These are phyloP conservation scores for Mycena indigotica DNA, from an alignment of 768 basidiomycete species.

Conservation along the genomic window DNA sequence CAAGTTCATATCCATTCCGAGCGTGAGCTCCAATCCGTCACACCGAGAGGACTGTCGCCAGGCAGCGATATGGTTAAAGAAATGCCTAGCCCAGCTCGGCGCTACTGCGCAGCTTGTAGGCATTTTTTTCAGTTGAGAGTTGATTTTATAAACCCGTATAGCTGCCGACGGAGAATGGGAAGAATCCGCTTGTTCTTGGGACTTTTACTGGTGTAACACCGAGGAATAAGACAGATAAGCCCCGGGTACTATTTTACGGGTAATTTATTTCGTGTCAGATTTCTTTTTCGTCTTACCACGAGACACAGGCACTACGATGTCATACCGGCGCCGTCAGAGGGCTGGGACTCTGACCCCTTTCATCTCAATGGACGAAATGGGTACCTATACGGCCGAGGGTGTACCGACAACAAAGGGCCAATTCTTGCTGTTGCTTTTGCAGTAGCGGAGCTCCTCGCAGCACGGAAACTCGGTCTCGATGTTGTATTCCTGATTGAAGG, in stretches of 20 bases:
- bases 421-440: slow-evolving; percentile 90
- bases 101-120: slow-evolving; percentile 76
- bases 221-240: slow-evolving; percentile 58
- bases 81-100: slow-evolving; percentile 85
- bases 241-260: slow-evolving; percentile 90
- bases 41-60: slow-evolving; percentile 90
- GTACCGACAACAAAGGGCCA: slow-evolving; percentile 95
- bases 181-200: slow-evolving; percentile 87
- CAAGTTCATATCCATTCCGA: slow-evolving; percentile 86
- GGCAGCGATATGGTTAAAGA: slow-evolving; percentile 90
- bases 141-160: slow-evolving; percentile 30
- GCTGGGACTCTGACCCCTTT: slow-evolving; percentile 89
- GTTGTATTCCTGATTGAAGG: slow-evolving; percentile 92
- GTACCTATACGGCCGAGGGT: slow-evolving; percentile 87
- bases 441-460: slow-evolving; percentile 74
- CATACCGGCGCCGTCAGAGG: slow-evolving; percentile 72
- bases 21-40: slow-evolving; percentile 68
- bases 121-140: neutral
- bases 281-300: slow-evolving; percentile 1
- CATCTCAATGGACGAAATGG: slow-evolving; percentile 80
- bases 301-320: slow-evolving; percentile 88
- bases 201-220: slow-evolving; percentile 69
- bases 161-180: slow-evolving; percentile 75
- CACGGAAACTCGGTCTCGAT: slow-evolving; percentile 79
- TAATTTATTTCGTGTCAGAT: slow-evolving; percentile 31